These are phyloP conservation scores for Davidsoniella neocaledoniae DNA, from an alignment of 2,329 filamentous ascomycete species.

Conservation along the genomic window DNA sequence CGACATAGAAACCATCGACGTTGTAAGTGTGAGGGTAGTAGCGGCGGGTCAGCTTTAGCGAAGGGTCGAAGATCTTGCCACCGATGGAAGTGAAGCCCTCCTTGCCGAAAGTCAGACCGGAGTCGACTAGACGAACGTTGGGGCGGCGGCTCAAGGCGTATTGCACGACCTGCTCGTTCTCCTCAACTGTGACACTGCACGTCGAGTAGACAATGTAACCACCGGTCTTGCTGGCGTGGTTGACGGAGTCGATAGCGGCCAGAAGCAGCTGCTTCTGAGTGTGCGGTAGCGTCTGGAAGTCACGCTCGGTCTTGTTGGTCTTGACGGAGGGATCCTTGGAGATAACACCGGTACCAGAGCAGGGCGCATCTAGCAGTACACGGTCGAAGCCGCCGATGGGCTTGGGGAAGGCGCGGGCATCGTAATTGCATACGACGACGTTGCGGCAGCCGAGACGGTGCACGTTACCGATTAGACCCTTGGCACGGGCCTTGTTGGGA, in stretches of 20 bases:
- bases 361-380: slow-evolving; percentile 84
- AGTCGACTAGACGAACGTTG: slow-evolving; percentile 86
- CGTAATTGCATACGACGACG: slow-evolving; percentile 88
- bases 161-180: slow-evolving; percentile 78
- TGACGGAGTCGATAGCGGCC: slow-evolving; percentile 84
- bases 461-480: slow-evolving; percentile 95
- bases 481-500: slow-evolving; percentile 79
- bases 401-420: slow-evolving; percentile 82
- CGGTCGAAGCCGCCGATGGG: slow-evolving; percentile 93
- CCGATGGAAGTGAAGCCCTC: slow-evolving; percentile 84
- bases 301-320: slow-evolving; percentile 92
- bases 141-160: slow-evolving; percentile 84
- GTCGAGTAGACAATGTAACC: slow-evolving; percentile 96
- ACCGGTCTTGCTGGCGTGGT: slow-evolving; percentile 80
- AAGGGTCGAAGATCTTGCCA: slow-evolving; percentile 80
- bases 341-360: slow-evolving; percentile 93
- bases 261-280: slow-evolving; percentile 88
- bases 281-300: slow-evolving; percentile 87
- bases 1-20: slow-evolving; percentile 96
- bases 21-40: slow-evolving; percentile 90
- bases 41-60: slow-evolving; percentile 63
- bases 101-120: slow-evolving; percentile 75
- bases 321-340: slow-evolving; percentile 94
- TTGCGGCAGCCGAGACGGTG: slow-evolving; percentile 89
- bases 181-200: slow-evolving; percentile 84